Evolutionary conservation across 2,329 filamentous ascomycete genomes (phyloP), one percentile per base, ranked within the genome.

Genomic region (Aspergillus latus): DNA sequence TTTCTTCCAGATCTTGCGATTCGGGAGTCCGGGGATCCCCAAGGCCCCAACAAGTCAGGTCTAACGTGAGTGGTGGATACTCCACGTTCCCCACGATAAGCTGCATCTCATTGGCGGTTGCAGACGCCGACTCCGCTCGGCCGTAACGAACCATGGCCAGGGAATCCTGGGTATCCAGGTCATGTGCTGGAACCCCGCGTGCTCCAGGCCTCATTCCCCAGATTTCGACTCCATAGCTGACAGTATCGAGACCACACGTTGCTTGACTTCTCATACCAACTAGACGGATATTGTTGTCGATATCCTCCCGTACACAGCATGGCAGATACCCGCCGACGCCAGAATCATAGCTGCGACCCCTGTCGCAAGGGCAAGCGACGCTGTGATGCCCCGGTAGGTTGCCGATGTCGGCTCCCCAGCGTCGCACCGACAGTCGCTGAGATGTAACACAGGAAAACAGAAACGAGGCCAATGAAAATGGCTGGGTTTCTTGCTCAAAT

Each of bases 311-410:
- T 6, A 10, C 28, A 13, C 9, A 43, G 5, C 13, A 53, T 53
- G 51, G 51, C n/a, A 34, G 34, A 47, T 11, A 30, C 51, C 4
- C 54, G 54, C 21, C 54, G 54, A 4, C 48, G 49, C 6, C 54
- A 56, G 15, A 43, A 52, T 48, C 54, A 46, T 34, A 56, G 54
- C 15, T 56, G 54, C n/a, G 54, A 56, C 21, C 54, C 48, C 9
- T 56, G 54, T 36, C 54, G 54, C 37, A 56, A 52, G 43, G 54
- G 54, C 6, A 56, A 56, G 28, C 46, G 54, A 13, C 42, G 46
- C 2, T 56, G 54, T 21, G 54, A 56, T 37, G 48, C 52, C 9
- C 51, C 51, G 9, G 51, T 52, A 39, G 36, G 36, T 15, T 34
- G 49, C 34, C 15, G 11, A 36, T 10, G 5, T 49, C 46, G 21